These are phyloP conservation scores for Plasmodium falciparum DNA, from an alignment of 169 alveolate genomes.

Conservation along the genomic window DNA sequence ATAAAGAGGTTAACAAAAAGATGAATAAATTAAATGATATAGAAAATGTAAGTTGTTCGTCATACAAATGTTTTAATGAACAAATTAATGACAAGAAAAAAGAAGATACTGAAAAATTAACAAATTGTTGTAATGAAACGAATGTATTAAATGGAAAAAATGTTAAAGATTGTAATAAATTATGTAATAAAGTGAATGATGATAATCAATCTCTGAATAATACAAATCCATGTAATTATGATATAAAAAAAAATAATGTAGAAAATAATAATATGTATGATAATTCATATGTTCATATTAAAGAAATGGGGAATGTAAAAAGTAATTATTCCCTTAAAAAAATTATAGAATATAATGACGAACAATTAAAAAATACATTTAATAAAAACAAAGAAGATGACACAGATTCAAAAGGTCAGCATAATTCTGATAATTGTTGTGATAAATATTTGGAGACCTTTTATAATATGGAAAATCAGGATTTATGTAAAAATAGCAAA, in stretches of 20 bases:
- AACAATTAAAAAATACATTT: conserved; percentile 30
- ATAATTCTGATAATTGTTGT: conserved; percentile 10
- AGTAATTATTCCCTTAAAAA: conserved; percentile 13
- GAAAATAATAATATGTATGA: not conserved
- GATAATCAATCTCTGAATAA: not conserved
- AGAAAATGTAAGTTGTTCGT: conserved; percentile 4
- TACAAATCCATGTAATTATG: not conserved
- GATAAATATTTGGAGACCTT: not conserved
- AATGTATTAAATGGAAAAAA: conserved; percentile 1
- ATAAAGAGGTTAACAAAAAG: not conserved
- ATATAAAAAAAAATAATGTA: conserved; percentile 6
- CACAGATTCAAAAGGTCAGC: not conserved
- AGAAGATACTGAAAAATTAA: conserved; percentile 2
- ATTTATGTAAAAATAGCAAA: not conserved
- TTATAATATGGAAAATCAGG: not conserved
- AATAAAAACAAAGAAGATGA: conserved; percentile 6
- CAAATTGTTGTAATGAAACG: not conserved
- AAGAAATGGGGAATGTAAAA: not conserved
- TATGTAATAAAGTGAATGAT: not conserved
- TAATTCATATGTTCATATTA: not conserved
- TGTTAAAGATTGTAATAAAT: conserved; percentile 1
- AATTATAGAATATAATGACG: conserved; percentile 63
- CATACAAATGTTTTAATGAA: conserved; percentile 14
- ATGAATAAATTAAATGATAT: conserved; percentile 3
- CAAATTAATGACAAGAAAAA: not conserved